Evolutionary conservation across 2,329 filamentous ascomycete genomes (phyloP), one percentile per base, ranked within the genome.

Genomic region (Fusarium solani-melongenae): DNA sequence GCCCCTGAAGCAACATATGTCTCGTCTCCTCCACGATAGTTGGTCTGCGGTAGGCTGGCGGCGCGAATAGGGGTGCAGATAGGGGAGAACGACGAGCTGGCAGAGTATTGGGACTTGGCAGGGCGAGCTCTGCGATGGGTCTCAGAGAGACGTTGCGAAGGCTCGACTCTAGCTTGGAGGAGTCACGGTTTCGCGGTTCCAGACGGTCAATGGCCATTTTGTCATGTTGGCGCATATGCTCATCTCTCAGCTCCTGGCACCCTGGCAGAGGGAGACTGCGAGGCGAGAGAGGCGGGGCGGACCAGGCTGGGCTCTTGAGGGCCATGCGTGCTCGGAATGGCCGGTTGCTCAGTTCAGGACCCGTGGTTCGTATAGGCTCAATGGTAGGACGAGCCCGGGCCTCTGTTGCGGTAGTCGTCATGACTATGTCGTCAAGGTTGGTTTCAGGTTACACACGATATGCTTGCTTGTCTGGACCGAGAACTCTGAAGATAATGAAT

Each of bases 291-390:
- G 76, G 69, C 10, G 76, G 73, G 20, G 72, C 53, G 12, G 60
- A 66, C 76, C 72, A 77, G 38, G 59, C 66, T 44, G 76, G 74
- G 22, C 72, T 77, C 62, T 76, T 76, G 58, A 73, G 71, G 10
- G 67, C 36, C 46, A 68, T 62, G 10, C 68, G 64, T 22, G 69
- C 59, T 60, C 66, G 62, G 10, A 67, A 49, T 17, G 69, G 62
- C 29, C 63, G 69, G n/a, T 58, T 27, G 33, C 49, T 62, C n/a
- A 75, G 65, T 9, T 62, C 69, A 14, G 71, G 66, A 5, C 67
- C 67, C 2, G 69, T 68, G 29, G 76, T 79, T 29, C 60, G 69
- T 24, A 79, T 79, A 5, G 77, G 75, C 6, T 72, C 66, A 60
- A 79, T 76, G 14, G 65, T 36, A 5, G 75, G 77, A 46, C 74